Percentiles rank a stretch among this genome's conserved stretches.
phyloP scores from a whole-genome alignment of 2,329 filamentous ascomycete genomes.

The Ceratocystis cubensis region DNA sequence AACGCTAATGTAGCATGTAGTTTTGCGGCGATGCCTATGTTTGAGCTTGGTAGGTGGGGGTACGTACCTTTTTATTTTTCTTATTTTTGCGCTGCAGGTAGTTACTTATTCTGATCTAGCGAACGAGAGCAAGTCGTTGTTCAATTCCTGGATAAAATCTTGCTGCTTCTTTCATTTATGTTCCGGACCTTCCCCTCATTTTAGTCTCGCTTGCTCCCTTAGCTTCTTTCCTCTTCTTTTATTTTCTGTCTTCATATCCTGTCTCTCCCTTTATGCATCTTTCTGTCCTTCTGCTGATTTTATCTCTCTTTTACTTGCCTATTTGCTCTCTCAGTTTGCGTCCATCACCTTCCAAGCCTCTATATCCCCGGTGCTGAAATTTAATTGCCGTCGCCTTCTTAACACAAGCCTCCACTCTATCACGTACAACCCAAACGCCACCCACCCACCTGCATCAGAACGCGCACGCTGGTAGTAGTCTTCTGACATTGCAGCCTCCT shows the following conservation, averaged over 20 bases:
- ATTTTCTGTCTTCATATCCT: not conserved
- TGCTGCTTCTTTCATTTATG: not conserved
- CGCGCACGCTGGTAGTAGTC: not conserved
- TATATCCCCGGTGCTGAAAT: not conserved
- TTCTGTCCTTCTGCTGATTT: not conserved
- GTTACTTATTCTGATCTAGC: not conserved
- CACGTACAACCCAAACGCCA: not conserved
- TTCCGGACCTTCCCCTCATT: not conserved
- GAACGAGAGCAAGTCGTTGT: not conserved
- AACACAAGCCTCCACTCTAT: not conserved
- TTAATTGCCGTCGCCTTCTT: not conserved
- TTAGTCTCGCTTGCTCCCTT: not conserved
- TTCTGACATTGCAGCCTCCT: not conserved
- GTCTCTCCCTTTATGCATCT: not conserved
- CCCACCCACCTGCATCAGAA: not conserved
- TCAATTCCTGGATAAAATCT: not conserved
- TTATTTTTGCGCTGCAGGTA: not conserved
- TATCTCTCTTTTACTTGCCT: not conserved
- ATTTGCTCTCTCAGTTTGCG: not conserved
- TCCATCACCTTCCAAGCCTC: not conserved
- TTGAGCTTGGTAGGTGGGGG: not conserved
- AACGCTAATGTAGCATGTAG: not conserved
- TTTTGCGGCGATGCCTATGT: not conserved
- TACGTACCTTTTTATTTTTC: not conserved
- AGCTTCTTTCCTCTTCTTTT: not conserved